Percentiles rank a stretch among this genome's conserved stretches.
phyloP scores from a whole-genome alignment of 1,284 basidiomycete genomes.

The Phaffia rhodozyma region DNA sequence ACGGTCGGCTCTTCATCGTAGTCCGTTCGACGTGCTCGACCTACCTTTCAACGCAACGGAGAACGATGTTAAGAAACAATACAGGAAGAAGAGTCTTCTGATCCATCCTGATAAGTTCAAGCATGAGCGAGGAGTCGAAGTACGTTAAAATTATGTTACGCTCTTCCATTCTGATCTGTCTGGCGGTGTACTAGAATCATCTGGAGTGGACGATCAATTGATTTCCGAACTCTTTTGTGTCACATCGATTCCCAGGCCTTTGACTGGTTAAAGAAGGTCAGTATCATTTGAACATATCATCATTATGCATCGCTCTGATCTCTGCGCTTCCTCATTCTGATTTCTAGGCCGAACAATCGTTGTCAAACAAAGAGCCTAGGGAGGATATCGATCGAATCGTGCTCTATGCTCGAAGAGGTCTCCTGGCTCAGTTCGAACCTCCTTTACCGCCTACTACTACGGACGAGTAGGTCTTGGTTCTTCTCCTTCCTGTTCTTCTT shows the following conservation, averaged over 20 bases:
- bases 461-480: not conserved
- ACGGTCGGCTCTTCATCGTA: constrained; percentile 15
- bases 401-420: constrained; percentile 13
- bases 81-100: constrained; percentile 44
- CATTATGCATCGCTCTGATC: not conserved
- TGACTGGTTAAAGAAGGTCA: constrained; percentile 44
- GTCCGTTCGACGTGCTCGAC: constrained; percentile 45
- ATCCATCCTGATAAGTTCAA: constrained; percentile 49
- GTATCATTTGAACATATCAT: constrained; percentile 1
- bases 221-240: not conserved
- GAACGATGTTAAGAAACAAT: constrained; percentile 42
- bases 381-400: constrained; percentile 13
- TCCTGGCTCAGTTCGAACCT: constrained; percentile 7
- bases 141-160: constrained; percentile 21
- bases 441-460: constrained; percentile 9
- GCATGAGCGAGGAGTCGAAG: constrained; percentile 40
- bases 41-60: constrained; percentile 39
- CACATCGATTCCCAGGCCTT: constrained; percentile 36
- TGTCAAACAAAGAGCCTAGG: constrained; percentile 25
- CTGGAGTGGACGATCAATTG: too few species aligned
- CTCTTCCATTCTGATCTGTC: not conserved
- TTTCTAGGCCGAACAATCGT: constrained; percentile 32
- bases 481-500: not conserved
- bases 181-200: not conserved
- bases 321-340: not conserved